Base-by-base conservation (phyloP, 306 rosid genomes). In the Sesbania bispinosa region DNA sequence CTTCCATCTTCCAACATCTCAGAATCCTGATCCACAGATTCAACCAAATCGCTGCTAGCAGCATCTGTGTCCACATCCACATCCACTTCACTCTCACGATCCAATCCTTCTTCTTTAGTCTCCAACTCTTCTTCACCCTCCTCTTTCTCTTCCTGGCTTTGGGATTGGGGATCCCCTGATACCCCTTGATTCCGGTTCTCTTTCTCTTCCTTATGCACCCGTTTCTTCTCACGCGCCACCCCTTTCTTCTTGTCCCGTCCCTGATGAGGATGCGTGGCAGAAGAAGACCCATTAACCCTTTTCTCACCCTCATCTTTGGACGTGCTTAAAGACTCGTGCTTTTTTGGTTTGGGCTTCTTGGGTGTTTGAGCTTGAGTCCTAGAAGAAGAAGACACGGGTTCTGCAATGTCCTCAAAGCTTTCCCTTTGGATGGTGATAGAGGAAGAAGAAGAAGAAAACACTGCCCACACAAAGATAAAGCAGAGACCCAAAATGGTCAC, bases 351-450 rank as follows among this genome's bases (percentile, higher is more conserved):
- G 61, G 43, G 79, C 57, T 20, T 60, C 4, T 60, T 62, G 13
- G n/a, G 50, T 13, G 15, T 38, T 2, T 14, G 42, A 21, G 20
- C 14, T 26, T 45, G 57, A 14, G 43, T 43, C 9, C 15, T 3
- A 43, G 23, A 43, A 63, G 80, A 72, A 79, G 75, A 16, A 0
- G 93, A 79, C 1, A 83, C 83, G 5, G 92, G 96, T 64, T 84
- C 85, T 0, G 82, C 87, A 62, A 94, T 87, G 74, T 91, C 91
- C 50, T 94, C 99, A 65, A 94, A 91, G 74, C 96, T 94, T 70
- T 91, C 97, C 65, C 97, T 85, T 46, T 86, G 89, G 10, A 81
- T 80, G 21, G 81, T 78, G 27, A 86, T 83, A 4, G 96, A 86
- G 54, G 94, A 78, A 30, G 89, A 67, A 30, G 96, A 80, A 2